These are phyloP conservation scores for Cladophialophora immunda DNA, from an alignment of 2,329 filamentous ascomycete species.

Conservation along the genomic window DNA sequence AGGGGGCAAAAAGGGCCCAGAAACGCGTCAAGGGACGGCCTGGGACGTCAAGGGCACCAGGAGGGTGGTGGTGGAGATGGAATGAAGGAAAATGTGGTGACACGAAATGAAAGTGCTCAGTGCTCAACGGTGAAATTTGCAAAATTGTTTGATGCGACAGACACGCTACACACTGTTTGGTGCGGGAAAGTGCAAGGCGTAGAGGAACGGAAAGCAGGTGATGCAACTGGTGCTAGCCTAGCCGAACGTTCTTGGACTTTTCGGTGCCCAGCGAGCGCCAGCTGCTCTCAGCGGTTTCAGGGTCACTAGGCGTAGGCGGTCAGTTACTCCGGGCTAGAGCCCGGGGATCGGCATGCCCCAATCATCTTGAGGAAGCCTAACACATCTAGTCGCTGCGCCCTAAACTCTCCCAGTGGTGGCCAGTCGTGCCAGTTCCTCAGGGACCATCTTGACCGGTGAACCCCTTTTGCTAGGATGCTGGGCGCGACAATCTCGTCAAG, in stretches of 20 bases:
- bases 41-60: constrained; percentile 22
- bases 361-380: constrained; percentile 14
- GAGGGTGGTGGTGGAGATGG: constrained; percentile 43
- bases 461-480: constrained; percentile 23
- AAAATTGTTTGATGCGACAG: constrained; percentile 24
- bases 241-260: constrained; percentile 3
- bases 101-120: constrained; percentile 27
- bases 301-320: neutral
- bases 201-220: neutral
- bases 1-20: neutral
- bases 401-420: constrained; percentile 10
- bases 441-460: constrained; percentile 14
- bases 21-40: constrained; percentile 22
- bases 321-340: constrained; percentile 2
- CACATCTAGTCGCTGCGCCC: constrained; percentile 12
- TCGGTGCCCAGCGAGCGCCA: neutral
- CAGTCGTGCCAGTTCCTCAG: neutral
- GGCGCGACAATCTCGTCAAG: constrained; percentile 16
- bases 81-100: constrained; percentile 36
- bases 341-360: constrained; percentile 16
- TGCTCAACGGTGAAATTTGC: constrained; percentile 7
- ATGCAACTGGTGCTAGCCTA: constrained; percentile 8
- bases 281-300: neutral
- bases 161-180: constrained; percentile 8
- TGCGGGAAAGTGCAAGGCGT: neutral